Base-by-base conservation (phyloP, 177 flowering plant genomes). In the Vitis hybrid region DNA sequence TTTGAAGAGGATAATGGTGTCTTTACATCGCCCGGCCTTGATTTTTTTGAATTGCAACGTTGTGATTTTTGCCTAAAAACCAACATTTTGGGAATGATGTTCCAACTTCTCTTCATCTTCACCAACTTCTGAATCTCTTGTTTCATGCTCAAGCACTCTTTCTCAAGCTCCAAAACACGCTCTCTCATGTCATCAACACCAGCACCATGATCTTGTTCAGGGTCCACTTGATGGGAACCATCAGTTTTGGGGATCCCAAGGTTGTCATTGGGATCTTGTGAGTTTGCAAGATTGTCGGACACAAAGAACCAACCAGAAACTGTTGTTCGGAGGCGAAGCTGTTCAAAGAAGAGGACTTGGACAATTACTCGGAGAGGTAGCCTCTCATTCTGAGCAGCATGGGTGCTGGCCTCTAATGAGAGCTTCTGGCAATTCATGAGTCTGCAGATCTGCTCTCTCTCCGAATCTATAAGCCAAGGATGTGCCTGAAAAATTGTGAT, bases 311-410 rank as follows among this genome's bases (percentile, higher is more conserved):
- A 86, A 2, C 87, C 80, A 2, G 92, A 78, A 7, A 88, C 75
- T 49, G 88, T 79, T 11, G 92, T 86, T 2, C 85, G 83, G 29
- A 88, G 86, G 16, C 86, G 81, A 56, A 88, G 87, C 73, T 88
- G 88, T 68, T 86, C 90, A 26, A 86, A 88, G 81, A 88, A 88
- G 61, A 86, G 82, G 59, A 87, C 89, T 76, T 85, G 89, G 19
- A 87, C 87, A 1, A 87, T 79, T 31, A 84, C 85, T 62, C 91
- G 80, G 49, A 87, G 85, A 18, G 91, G 89, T 19, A 87, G 66
- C 76, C 91, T 81, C 79, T 85, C 91, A 19, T 87, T 87, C 74
- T 87, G 91, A 1, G 89, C 91, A 5, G 91, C 91, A 60, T 87
- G 91, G 2, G 88, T 86, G 78, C 88, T 82, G 15, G 88, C 92